Conservation (phyloP, 73 alveolate species). For the Tetrahymena elliotti region DNA sequence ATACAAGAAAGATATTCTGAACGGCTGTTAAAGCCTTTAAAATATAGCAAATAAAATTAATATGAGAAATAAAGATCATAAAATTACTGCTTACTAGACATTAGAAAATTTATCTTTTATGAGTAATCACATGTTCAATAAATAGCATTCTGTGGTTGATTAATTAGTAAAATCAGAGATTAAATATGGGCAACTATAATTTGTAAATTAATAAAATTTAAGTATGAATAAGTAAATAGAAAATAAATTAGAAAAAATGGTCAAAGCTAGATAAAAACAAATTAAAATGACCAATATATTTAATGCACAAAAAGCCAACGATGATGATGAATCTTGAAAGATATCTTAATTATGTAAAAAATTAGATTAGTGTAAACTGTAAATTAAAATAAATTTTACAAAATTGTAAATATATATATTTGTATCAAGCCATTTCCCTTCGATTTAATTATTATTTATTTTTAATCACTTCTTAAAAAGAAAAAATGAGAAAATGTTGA, state of each 20-base stretch:
- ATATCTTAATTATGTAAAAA: too few relatives aligned
- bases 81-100: not conserved
- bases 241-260: not conserved
- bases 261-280: not conserved
- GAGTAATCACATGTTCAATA: not conserved
- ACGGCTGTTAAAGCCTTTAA: not conserved
- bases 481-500: too few relatives aligned
- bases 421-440: too few relatives aligned
- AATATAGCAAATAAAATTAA: not conserved
- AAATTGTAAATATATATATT: too few relatives aligned
- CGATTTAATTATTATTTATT: too few relatives aligned
- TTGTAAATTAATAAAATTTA: not conserved
- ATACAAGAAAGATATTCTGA: not conserved
- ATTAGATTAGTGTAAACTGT: too few relatives aligned
- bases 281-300: not conserved
- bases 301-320: not conserved
- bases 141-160: not conserved
- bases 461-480: too few relatives aligned
- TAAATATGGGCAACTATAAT: not conserved
- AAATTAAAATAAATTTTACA: too few relatives aligned
- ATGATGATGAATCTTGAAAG: not conserved
- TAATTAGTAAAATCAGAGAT: not conserved
- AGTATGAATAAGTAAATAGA: not conserved
- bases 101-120: not conserved
- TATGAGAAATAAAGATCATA: not conserved